Conservation (phyloP, 768 basidiomycete genomes). For the Tricholoma terreum region DNA sequence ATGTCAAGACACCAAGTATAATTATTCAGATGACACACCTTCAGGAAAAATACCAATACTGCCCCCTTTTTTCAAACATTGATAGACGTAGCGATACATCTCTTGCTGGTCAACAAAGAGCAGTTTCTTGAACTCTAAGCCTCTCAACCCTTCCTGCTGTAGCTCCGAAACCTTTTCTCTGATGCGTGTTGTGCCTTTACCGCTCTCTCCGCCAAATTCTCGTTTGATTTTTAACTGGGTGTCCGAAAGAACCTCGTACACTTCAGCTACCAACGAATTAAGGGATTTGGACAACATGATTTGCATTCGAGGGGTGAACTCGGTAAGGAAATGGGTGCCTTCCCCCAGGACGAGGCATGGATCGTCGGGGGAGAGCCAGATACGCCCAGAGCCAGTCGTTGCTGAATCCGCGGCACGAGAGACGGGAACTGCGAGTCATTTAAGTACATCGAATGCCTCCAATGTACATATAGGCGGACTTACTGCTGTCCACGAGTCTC, state of each 20-base stretch:
- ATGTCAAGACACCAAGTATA: slow-evolving; percentile 1
- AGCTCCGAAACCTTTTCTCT: slow-evolving; percentile 66
- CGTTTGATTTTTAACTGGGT: slow-evolving; percentile 80
- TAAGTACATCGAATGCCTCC: slow-evolving; percentile 1
- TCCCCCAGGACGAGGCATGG: slow-evolving; percentile 81
- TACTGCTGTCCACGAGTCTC: slow-evolving; percentile 85
- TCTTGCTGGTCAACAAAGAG: slow-evolving; percentile 92
- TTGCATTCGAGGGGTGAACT: slow-evolving; percentile 78
- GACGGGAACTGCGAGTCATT: slow-evolving; percentile 71
- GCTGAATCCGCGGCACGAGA: slow-evolving; percentile 87
- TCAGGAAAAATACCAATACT: slow-evolving; percentile 98
- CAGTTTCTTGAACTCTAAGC: slow-evolving; percentile 77
- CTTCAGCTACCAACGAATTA: slow-evolving; percentile 75
- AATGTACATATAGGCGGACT: slow-evolving; percentile 18
- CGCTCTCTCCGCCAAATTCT: slow-evolving; percentile 81
- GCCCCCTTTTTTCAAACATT: slow-evolving; percentile 79
- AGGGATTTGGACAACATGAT: slow-evolving; percentile 82
- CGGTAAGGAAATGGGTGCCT: slow-evolving; percentile 70
- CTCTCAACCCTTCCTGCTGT: slow-evolving; percentile 50
- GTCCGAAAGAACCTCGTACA: slow-evolving; percentile 86
- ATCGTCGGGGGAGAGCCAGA: slow-evolving; percentile 72
- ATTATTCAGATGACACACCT: slow-evolving; percentile 49
- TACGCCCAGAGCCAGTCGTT: slow-evolving; percentile 66
- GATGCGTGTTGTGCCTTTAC: slow-evolving; percentile 64
- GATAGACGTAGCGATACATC: slow-evolving; percentile 93